Conservation (phyloP, 371 early-diverging fungal genomes). For the Actinomortierella wolfii region DNA sequence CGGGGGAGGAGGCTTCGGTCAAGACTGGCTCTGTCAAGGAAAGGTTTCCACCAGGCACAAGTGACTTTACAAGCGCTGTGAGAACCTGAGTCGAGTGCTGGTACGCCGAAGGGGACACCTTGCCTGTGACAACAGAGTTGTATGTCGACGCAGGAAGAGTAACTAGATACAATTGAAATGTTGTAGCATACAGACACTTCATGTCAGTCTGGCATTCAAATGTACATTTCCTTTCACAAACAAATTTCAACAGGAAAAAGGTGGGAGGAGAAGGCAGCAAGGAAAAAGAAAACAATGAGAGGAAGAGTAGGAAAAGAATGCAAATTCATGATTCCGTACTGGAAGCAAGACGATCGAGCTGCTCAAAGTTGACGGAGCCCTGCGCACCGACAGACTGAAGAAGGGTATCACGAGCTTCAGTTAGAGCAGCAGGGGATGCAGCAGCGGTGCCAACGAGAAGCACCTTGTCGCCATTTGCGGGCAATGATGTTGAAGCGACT, state of each 20-base stretch:
- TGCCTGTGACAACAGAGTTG: conserved; percentile 57
- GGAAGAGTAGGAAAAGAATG: not conserved
- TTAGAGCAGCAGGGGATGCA: conserved; percentile 48
- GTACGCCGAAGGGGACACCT: conserved; percentile 51
- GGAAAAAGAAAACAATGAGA: not conserved
- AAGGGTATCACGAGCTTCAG: conserved; percentile 44
- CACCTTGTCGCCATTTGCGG: conserved; percentile 50
- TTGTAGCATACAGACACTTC: no score
- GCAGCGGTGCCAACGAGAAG: conserved; percentile 62
- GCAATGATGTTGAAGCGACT: conserved; percentile 23
- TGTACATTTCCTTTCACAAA: no score
- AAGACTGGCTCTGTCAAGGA: conserved; percentile 62
- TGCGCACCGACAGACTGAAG: conserved; percentile 36
- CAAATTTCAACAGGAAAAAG: no score
- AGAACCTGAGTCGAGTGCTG: conserved; percentile 59
- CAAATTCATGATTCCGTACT: conserved; percentile 25
- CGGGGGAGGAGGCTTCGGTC: conserved; percentile 21
- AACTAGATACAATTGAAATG: conserved; percentile 14
- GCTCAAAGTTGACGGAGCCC: conserved; percentile 68
- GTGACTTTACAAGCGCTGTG: conserved; percentile 50
- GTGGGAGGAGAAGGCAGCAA: not conserved
- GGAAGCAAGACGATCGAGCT: conserved; percentile 65
- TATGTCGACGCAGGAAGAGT: conserved; percentile 54
- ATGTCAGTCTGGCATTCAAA: no score
- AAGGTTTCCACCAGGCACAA: conserved; percentile 61